These are phyloP conservation scores for Rosa multiflora DNA, from an alignment of 306 rosid genomes.

Conservation along the genomic window DNA sequence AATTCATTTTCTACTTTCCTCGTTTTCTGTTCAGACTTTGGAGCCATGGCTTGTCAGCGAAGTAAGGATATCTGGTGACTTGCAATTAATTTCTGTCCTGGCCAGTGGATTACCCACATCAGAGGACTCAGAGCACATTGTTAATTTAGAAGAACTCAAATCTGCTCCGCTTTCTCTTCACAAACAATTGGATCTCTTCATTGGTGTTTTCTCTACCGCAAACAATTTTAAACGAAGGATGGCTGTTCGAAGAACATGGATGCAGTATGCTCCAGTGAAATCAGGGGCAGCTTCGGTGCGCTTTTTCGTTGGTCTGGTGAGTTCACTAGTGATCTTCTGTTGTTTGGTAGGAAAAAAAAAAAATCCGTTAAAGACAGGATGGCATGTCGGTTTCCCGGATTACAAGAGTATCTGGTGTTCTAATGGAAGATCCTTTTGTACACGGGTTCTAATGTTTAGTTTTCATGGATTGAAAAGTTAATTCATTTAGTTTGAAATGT, in stretches of 20 bases:
- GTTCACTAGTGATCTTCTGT: constrained; percentile 32
- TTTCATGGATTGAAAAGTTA: constrained; percentile 13
- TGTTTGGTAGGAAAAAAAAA: neutral
- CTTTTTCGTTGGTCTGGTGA: constrained; percentile 98
- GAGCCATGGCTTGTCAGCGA: constrained; percentile 98
- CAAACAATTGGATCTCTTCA: constrained; percentile 63
- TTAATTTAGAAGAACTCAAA: constrained; percentile 70
- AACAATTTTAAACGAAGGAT: constrained; percentile 94
- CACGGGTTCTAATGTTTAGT: neutral
- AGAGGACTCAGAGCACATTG: constrained; percentile 88
- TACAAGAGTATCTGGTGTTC: neutral
- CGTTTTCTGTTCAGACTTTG: constrained; percentile 64
- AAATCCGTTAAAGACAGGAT: neutral
- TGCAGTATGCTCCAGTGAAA: constrained; percentile 84
- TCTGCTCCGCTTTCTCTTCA: constrained; percentile 52
- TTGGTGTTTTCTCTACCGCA: constrained; percentile 97
- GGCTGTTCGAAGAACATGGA: constrained; percentile 99
- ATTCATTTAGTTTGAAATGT: constrained; percentile 32
- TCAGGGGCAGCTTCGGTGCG: constrained; percentile 73
- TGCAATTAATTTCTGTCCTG: constrained; percentile 76
- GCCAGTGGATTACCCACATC: constrained; percentile 97
- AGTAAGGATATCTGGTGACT: constrained; percentile 76
- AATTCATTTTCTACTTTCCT: constrained; percentile 32
- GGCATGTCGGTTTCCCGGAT: neutral
- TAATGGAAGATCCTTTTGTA: neutral